Base-by-base conservation (phyloP, 192 early-diverging fungal genomes). In the Gonapodya prolifera region DNA sequence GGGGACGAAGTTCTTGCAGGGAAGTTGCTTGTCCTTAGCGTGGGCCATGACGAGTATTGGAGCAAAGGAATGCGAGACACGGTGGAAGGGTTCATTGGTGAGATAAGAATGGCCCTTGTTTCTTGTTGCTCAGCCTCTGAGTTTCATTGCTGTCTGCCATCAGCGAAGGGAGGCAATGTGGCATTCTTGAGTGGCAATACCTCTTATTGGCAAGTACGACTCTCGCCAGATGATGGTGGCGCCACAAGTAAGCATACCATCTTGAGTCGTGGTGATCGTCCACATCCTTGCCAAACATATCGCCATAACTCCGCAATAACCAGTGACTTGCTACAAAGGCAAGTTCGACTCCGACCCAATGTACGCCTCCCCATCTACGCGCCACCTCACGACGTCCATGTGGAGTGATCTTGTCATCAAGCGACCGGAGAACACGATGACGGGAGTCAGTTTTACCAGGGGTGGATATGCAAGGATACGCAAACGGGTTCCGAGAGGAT, bases 1-100 rank as follows among this genome's bases (percentile, higher is more conserved):
- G 45, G 45, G 8, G 28, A 18, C 28, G 71, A 16, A 30, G 71
- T 73, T 8, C 71, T 73, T 32, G 71, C 18, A 13, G 71, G 71
- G 2, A 73, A 73, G 71, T 30, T 13, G 71, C 71, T 73, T 18
- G 18, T 30, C 8, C 71, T 73, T 13, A 30, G 28, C 31, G 71
- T 73, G 8, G 71, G 71, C 18, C 71, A 73, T 29, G 71, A 73
- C 29, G 71, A 73, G 71, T 73, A 73, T 29, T 73, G 71, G 71
- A 30, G 28, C 8, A 73, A 73, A 32, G 71, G 71, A 16, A 73
- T 73, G 71, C 16, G 71, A 32, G 71, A 73, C 32, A 30, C 71
- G 28, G 31, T 73, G 2, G 71, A 73, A 32, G 31, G 71, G 8
- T 73, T 73, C 31, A 73, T 73, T 73, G 71, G 45, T 61, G 45